These are phyloP conservation scores for Pestalotiopsis sp. DNA, from an alignment of 2,329 filamentous ascomycete genomes.

Conservation along the genomic window DNA sequence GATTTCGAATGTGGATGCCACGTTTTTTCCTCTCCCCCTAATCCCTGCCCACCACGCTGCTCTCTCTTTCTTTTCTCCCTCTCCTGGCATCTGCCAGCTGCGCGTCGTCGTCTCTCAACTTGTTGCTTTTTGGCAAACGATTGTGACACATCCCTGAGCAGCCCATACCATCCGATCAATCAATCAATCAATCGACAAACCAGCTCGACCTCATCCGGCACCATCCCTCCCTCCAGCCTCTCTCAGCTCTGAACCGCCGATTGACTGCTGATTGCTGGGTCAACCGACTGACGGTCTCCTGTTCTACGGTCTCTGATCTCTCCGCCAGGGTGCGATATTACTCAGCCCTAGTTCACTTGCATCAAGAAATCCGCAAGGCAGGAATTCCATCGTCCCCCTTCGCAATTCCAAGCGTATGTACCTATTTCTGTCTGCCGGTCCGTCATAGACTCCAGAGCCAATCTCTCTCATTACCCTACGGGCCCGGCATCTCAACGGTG, in stretches of 20 bases:
- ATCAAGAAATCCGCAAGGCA: not conserved
- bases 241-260: not conserved
- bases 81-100: not conserved
- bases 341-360: not conserved
- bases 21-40: not conserved
- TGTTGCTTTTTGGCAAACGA: not conserved
- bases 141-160: too few relatives aligned
- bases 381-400: not conserved
- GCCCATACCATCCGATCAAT: too few relatives aligned
- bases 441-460: not conserved
- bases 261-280: not conserved
- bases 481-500: not conserved
- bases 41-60: constrained; percentile 4
- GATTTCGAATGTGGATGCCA: not conserved
- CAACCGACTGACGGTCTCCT: not conserved
- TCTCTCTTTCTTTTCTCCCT: not conserved
- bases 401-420: not conserved
- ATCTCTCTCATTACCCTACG: not conserved
- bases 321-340: not conserved
- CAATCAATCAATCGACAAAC: not conserved
- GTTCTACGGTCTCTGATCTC: not conserved
- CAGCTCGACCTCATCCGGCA: not conserved
- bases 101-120: not conserved
- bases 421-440: not conserved
- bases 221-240: not conserved